These are phyloP conservation scores for Candida taoyuanica DNA, from an alignment of 805 yeast genomes.

Conservation along the genomic window DNA sequence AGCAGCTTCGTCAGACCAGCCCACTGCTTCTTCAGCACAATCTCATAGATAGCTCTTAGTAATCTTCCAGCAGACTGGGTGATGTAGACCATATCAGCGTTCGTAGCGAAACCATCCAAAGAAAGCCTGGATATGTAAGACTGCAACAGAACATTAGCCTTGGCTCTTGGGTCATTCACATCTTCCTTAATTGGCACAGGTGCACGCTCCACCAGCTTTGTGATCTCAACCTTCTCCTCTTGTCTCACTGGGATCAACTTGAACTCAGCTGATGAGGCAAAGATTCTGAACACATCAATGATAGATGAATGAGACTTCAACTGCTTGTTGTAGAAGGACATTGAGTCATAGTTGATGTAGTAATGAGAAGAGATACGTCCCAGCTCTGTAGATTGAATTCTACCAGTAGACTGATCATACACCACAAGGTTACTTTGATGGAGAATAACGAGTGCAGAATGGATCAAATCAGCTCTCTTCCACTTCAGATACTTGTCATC, in stretches of 20 bases:
- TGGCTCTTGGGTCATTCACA: slow-evolving; percentile 66
- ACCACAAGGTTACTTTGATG: slow-evolving; percentile 51
- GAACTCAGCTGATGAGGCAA: slow-evolving; percentile 83
- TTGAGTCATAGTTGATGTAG: slow-evolving; percentile 73
- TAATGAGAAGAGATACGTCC: slow-evolving; percentile 85
- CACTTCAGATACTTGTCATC: slow-evolving; percentile 44
- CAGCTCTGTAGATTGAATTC: slow-evolving; percentile 55
- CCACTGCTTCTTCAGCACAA: slow-evolving; percentile 69
- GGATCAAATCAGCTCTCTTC: slow-evolving; percentile 63
- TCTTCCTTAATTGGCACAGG: slow-evolving; percentile 85
- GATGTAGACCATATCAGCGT: slow-evolving; percentile 89
- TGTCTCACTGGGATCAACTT: slow-evolving; percentile 76
- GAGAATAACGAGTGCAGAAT: slow-evolving; percentile 67
- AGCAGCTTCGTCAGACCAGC: slow-evolving; percentile 52
- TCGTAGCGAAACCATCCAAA: slow-evolving; percentile 84
- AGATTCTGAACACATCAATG: slow-evolving; percentile 72
- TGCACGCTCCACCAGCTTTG: slow-evolving; percentile 60
- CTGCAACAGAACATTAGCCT: slow-evolving; percentile 76
- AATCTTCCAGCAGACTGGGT: slow-evolving; percentile 92
- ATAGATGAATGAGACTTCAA: slow-evolving; percentile 61
- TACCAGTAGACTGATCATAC: slow-evolving; percentile 49
- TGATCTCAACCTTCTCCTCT: slow-evolving; percentile 77
- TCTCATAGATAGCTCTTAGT: slow-evolving; percentile 79
- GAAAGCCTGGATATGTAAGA: slow-evolving; percentile 75
- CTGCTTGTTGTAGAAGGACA: slow-evolving; percentile 57